Percentiles rank a stretch among this genome's conserved stretches.
These are phyloP conservation scores for Lentinula lateritia DNA, from an alignment of 768 basidiomycete species.

Conservation along the genomic window DNA sequence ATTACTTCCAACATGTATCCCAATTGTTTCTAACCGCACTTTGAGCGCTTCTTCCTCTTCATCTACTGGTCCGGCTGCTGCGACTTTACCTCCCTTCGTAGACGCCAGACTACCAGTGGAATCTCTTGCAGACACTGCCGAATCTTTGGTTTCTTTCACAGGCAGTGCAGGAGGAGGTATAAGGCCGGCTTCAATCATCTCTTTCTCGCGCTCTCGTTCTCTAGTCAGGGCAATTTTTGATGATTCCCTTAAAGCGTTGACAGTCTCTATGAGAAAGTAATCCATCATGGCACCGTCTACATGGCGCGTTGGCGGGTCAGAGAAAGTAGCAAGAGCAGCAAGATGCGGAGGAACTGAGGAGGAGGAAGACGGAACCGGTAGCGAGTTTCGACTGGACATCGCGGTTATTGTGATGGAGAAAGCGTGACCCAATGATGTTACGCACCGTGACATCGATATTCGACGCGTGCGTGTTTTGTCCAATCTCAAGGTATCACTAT, in stretches of 20 bases:
- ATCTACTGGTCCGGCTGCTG: slow-evolving; percentile 27
- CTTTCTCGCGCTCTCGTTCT: slow-evolving; percentile 62
- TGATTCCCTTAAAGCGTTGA: slow-evolving; percentile 69
- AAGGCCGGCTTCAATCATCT: slow-evolving; percentile 77
- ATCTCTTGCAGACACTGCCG: slow-evolving; percentile 27
- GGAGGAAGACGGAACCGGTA: slow-evolving; percentile 21
- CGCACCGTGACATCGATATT: not conserved
- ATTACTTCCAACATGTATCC: slow-evolving; percentile 81
- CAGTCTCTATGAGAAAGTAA: slow-evolving; percentile 81
- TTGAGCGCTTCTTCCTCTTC: slow-evolving; percentile 74
- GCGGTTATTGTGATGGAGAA: not conserved
- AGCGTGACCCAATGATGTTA: not conserved
- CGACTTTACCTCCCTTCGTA: slow-evolving; percentile 26
- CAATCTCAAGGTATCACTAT: too few relatives aligned
- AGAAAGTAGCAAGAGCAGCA: slow-evolving; percentile 41
- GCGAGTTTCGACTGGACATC: slow-evolving; percentile 29
- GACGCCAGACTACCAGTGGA: slow-evolving; percentile 36
- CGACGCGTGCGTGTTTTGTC: not conserved
- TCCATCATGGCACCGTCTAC: slow-evolving; percentile 73
- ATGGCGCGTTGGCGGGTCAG: slow-evolving; percentile 57
- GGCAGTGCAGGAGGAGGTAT: slow-evolving; percentile 42
- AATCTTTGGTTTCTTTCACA: slow-evolving; percentile 24
- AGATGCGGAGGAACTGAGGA: slow-evolving; percentile 19
- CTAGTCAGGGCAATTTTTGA: slow-evolving; percentile 67
- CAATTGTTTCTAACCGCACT: slow-evolving; percentile 73